Conservation (phyloP, 306 rosid species). For the Pyrus betulifolia region DNA sequence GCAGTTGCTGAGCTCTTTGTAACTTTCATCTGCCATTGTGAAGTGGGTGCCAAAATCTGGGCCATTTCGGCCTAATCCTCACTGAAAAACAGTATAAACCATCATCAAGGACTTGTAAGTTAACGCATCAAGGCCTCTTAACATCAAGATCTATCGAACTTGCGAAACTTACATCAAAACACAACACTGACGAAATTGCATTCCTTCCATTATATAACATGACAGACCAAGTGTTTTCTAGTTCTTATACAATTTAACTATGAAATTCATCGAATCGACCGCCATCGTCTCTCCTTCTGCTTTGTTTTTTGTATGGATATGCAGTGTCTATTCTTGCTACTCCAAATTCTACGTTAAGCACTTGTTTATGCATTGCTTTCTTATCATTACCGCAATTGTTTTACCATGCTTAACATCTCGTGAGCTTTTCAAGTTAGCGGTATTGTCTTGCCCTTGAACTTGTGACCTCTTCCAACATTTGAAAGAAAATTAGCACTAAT, state of each 20-base stretch:
- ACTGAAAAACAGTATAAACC: slow-evolving; percentile 10
- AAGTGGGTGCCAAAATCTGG: slow-evolving; percentile 90
- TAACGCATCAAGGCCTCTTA: neutral
- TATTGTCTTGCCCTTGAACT: too few species aligned
- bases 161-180: neutral
- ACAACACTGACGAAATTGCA: neutral
- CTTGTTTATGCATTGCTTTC: neutral
- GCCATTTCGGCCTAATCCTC: slow-evolving; percentile 65
- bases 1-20: slow-evolving; percentile 42
- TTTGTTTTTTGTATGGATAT: neutral
- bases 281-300: neutral
- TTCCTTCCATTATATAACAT: neutral
- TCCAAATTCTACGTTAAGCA: neutral
- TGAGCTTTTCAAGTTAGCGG: too few species aligned
- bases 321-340: neutral
- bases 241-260: neutral
- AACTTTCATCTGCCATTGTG: slow-evolving; percentile 75
- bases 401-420: neutral
- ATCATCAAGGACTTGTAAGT: neutral
- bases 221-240: neutral
- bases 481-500: too few species aligned
- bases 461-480: too few species aligned
- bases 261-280: slow-evolving; percentile 2
- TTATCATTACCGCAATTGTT: neutral
- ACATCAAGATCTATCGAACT: neutral